phyloP scores from a whole-genome alignment of 257 asterid species.

The Solanum sitiens region DNA sequence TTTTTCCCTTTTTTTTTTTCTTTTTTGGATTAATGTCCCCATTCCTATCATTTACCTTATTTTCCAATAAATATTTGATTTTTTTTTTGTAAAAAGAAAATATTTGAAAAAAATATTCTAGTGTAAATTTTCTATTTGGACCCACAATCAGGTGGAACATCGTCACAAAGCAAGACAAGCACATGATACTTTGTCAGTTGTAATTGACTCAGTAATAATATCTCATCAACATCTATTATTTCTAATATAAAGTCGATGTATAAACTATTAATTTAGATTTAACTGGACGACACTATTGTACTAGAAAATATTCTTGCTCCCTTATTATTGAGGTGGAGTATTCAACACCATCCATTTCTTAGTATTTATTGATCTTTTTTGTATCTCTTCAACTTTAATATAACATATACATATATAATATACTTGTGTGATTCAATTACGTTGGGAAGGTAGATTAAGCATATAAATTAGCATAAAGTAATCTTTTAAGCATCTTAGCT shows the following conservation, averaged over 20 bases:
- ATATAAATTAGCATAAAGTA: not conserved
- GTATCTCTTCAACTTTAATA: not conserved
- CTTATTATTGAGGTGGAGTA: not conserved
- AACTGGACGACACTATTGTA: not conserved
- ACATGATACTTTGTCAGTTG: not conserved
- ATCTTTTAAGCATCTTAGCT: not conserved
- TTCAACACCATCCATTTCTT: not conserved
- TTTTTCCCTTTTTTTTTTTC: not conserved
- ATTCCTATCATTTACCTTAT: not conserved
- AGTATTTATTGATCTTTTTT: not conserved
- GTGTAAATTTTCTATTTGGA: not conserved
- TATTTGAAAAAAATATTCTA: not conserved
- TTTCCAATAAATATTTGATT: not conserved
- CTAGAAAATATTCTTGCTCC: not conserved
- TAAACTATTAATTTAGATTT: not conserved
- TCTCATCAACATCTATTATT: not conserved
- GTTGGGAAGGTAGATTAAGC: not conserved
- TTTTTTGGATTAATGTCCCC: not conserved
- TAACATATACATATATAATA: not conserved
- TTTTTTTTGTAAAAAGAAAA: not conserved
- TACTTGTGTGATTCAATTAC: not conserved
- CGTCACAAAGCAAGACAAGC: not conserved
- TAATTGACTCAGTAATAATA: not conserved
- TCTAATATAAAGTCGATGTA: not conserved
- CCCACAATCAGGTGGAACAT: not conserved